Evolutionary conservation across 768 basidiomycete genomes (phyloP).

Genomic region (Lentinula raphanica): DNA sequence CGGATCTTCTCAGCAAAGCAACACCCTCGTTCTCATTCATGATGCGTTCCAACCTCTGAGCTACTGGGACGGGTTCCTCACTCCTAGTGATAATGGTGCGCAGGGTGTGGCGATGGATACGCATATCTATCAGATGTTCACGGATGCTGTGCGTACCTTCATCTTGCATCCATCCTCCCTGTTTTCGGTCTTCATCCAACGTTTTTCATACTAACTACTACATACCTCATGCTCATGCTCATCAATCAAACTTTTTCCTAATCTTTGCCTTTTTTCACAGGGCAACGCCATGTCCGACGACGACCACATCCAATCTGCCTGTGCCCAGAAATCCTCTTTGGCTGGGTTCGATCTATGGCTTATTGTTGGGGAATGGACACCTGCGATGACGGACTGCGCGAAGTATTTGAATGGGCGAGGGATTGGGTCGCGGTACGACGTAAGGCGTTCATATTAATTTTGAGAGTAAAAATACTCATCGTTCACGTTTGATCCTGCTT

Average conservation of each 20-base stretch:
- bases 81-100: conserved; percentile 30
- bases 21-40: conserved; percentile 63
- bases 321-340: conserved; percentile 40
- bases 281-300: not conserved
- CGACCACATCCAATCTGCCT: conserved; percentile 56
- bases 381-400: conserved; percentile 73
- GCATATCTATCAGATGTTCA: conserved; percentile 77
- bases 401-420: conserved; percentile 84
- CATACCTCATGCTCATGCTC: too few species aligned
- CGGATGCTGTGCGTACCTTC: conserved; percentile 36
- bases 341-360: conserved; percentile 64
- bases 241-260: too few species aligned
- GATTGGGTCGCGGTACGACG: conserved; percentile 55
- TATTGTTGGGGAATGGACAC: conserved; percentile 86
- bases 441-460: not conserved
- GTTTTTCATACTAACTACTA: too few species aligned
- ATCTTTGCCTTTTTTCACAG: too few species aligned
- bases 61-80: conserved; percentile 64
- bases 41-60: conserved; percentile 76
- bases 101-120: conserved; percentile 76
- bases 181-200: too few species aligned
- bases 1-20: conserved; percentile 41
- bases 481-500: not conserved
- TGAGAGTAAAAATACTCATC: not conserved
- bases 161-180: too few species aligned